Evolutionary conservation across 1,284 basidiomycete genomes (phyloP).

Genomic region (Macrocystidia cucumis): DNA sequence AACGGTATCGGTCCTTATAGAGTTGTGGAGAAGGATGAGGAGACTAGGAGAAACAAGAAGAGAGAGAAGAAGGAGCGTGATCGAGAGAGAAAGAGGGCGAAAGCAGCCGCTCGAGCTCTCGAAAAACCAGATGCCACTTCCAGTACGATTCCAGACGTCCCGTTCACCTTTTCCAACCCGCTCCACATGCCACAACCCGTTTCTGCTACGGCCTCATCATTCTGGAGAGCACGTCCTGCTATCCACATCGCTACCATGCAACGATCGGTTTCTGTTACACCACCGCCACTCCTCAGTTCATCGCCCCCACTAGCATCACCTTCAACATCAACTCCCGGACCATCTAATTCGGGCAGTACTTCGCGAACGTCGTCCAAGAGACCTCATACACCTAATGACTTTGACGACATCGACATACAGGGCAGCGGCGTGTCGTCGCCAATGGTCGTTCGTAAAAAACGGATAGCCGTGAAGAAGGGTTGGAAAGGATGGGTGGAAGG

Average conservation of each 20-base stretch:
- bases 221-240: slow-evolving; percentile 55
- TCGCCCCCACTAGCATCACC: slow-evolving; percentile 53
- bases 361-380: slow-evolving; percentile 73
- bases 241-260: slow-evolving; percentile 61
- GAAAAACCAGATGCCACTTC: slow-evolving; percentile 17
- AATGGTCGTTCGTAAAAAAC: slow-evolving; percentile 47
- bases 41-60: slow-evolving; percentile 38
- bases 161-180: slow-evolving; percentile 17
- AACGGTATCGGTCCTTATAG: slow-evolving; percentile 66
- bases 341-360: slow-evolving; percentile 61
- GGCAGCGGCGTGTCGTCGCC: slow-evolving; percentile 19
- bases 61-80: slow-evolving; percentile 45
- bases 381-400: slow-evolving; percentile 55
- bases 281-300: slow-evolving; percentile 56
- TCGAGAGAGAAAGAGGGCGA: slow-evolving; percentile 34
- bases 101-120: slow-evolving; percentile 22
- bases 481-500: slow-evolving; percentile 87
- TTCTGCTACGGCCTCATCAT: slow-evolving; percentile 31
- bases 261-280: slow-evolving; percentile 65
- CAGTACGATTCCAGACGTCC: too few relatives aligned
- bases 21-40: slow-evolving; percentile 51
- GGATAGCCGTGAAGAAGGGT: slow-evolving; percentile 64
- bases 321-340: slow-evolving; percentile 63
- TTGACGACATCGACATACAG: slow-evolving; percentile 26
- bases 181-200: slow-evolving; percentile 20